phyloP scores from a whole-genome alignment of 805 yeast species.

The Suhomyces kilbournensis region DNA sequence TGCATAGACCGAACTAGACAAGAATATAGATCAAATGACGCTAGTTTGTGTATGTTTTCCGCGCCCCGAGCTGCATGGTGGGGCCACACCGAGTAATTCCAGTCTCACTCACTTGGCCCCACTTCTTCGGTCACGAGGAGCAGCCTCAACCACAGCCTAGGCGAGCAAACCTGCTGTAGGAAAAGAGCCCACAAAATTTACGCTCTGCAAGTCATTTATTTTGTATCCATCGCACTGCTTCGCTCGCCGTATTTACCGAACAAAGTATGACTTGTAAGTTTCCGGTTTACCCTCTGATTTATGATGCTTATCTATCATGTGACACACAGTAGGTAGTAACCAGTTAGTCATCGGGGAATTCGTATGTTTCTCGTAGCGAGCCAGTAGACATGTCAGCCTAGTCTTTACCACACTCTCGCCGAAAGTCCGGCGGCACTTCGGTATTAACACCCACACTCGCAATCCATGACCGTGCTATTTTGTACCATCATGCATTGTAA shows the following conservation, averaged over 20 bases:
- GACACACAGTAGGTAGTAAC: background rate
- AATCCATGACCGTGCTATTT: background rate
- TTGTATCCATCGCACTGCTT: background rate
- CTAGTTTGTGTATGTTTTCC: background rate
- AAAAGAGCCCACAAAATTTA: background rate
- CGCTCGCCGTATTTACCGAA: background rate
- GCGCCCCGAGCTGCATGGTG: background rate
- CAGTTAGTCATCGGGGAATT: background rate
- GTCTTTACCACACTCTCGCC: background rate
- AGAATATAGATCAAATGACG: background rate
- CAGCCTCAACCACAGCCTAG: background rate
- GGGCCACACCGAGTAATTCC: background rate
- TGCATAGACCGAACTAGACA: background rate
- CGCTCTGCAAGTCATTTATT: background rate
- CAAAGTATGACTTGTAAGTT: background rate
- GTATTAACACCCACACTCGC: background rate
- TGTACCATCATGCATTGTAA: background rate
- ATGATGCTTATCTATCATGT: background rate
- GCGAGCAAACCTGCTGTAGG: background rate
- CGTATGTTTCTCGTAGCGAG: background rate
- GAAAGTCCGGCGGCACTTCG: background rate
- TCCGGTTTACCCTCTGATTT: background rate
- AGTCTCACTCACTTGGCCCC: background rate
- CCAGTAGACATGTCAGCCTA: background rate
- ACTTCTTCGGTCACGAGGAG: background rate